phyloP scores from a whole-genome alignment of 768 basidiomycete species.

The Hericium erinaceus region DNA sequence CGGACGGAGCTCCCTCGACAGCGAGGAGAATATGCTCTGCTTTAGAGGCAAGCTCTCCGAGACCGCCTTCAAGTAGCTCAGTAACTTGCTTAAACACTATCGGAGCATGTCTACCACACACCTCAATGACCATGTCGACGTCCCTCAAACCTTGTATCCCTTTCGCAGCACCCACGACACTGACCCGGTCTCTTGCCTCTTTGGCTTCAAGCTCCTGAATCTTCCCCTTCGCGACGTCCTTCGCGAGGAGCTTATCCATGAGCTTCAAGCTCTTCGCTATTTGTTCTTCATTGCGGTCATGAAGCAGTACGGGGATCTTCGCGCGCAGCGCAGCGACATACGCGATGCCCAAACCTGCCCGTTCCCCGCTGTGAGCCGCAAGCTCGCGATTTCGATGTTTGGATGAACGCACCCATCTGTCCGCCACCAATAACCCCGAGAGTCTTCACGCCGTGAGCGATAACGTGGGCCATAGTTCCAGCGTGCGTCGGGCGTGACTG shows the following conservation, averaged over 20 bases:
- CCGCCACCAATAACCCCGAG: constrained; percentile 78
- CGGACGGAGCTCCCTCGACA: constrained; percentile 60
- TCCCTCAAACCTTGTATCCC: constrained; percentile 58
- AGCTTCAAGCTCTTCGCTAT: constrained; percentile 63
- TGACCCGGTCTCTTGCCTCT: constrained; percentile 60
- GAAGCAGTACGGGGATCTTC: constrained; percentile 75
- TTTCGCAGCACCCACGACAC: constrained; percentile 38
- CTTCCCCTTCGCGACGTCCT: constrained; percentile 81
- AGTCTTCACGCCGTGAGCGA: constrained; percentile 64
- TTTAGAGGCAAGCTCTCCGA: constrained; percentile 80
- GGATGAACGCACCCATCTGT: constrained; percentile 46
- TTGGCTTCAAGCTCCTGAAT: constrained; percentile 61
- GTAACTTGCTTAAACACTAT: not conserved
- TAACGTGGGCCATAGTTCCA: constrained; percentile 13
- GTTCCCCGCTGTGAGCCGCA: no score
- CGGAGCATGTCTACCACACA: constrained; percentile 20
- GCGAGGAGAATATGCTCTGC: constrained; percentile 59
- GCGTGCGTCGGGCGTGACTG: not conserved
- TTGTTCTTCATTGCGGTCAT: constrained; percentile 71
- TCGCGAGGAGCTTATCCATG: constrained; percentile 76
- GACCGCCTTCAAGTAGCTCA: constrained; percentile 50
- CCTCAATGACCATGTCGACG: constrained; percentile 89
- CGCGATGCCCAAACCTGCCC: constrained; percentile 76
- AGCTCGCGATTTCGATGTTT: no score
- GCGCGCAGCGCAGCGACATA: constrained; percentile 81